Evolutionary conservation across 2,329 filamentous ascomycete species (phyloP).

Genomic region (Elsinoe batatas): DNA sequence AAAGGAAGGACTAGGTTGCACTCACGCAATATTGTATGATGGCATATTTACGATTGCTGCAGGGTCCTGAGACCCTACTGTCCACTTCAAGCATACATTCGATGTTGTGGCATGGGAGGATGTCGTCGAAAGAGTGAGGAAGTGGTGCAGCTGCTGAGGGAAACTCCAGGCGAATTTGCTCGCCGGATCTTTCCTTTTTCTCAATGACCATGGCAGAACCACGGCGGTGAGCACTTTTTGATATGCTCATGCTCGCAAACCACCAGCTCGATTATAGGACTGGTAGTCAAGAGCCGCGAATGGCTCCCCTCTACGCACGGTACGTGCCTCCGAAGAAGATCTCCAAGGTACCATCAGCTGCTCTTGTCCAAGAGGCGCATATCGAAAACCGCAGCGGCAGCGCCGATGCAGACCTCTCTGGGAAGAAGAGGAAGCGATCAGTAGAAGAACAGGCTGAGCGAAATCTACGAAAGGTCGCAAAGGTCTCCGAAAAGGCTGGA

Average conservation of each 20-base stretch:
- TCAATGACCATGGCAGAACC: slow-evolving; percentile 24
- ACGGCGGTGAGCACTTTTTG: slow-evolving; percentile 4
- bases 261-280: neutral
- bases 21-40: slow-evolving; percentile 57
- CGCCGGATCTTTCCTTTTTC: neutral
- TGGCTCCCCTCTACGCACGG: slow-evolving; percentile 36
- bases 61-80: neutral
- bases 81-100: neutral
- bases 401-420: slow-evolving; percentile 11
- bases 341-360: neutral
- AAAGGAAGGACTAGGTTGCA: slow-evolving; percentile 12
- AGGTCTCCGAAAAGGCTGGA: neutral
- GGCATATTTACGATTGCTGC: slow-evolving; percentile 40
- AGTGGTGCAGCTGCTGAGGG: slow-evolving; percentile 7
- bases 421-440: slow-evolving; percentile 24
- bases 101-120: neutral
- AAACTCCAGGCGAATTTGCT: slow-evolving; percentile 1
- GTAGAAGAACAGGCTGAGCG: slow-evolving; percentile 24
- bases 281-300: slow-evolving; percentile 21
- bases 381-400: neutral
- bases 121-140: neutral
- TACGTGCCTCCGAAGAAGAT: slow-evolving; percentile 34
- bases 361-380: no score
- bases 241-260: neutral
- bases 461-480: slow-evolving; percentile 19